Evolutionary conservation across 2,329 filamentous ascomycete genomes (phyloP).

Genomic region (Claviceps pazoutovae): DNA sequence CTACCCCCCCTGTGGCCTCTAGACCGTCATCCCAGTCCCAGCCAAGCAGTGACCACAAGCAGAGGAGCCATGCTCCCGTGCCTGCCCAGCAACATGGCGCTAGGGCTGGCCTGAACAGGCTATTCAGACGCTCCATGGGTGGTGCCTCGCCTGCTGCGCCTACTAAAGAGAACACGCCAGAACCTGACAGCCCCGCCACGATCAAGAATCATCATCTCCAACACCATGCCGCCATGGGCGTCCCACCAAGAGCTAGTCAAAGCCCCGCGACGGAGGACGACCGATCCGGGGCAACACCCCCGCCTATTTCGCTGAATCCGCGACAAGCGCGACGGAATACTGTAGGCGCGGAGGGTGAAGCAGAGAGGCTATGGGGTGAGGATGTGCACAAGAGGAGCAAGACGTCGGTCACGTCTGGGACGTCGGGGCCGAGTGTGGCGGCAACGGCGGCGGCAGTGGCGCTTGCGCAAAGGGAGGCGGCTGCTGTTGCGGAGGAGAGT

Average conservation of each 20-base stretch:
- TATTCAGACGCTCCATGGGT: constrained; percentile 37
- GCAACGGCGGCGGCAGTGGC: constrained; percentile 7
- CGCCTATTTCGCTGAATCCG: constrained; percentile 38
- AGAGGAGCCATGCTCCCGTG: constrained; percentile 36
- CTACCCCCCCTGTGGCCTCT: background rate
- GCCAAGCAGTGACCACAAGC: constrained; percentile 18
- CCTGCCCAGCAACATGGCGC: constrained; percentile 29
- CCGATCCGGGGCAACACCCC: constrained; percentile 36
- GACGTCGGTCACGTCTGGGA: background rate
- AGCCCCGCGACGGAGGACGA: constrained; percentile 26
- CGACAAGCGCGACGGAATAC: constrained; percentile 18
- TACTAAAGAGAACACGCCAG: background rate
- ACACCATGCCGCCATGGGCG: constrained; percentile 16
- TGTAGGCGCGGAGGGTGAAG: constrained; percentile 8
- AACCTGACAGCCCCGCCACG: constrained; percentile 7
- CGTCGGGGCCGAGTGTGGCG: background rate
- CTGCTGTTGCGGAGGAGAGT: constrained; percentile 5
- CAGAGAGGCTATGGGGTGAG: constrained; percentile 10
- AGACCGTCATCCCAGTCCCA: background rate
- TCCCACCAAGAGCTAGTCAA: constrained; percentile 26
- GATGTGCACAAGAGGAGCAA: constrained; percentile 3
- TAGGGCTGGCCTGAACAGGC: constrained; percentile 31
- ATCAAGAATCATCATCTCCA: constrained; percentile 9
- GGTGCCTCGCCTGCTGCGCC: constrained; percentile 11
- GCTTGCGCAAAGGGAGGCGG: background rate